A percentile compares a stretch with the other conserved stretches of the same genome.
phyloP scores from a whole-genome alignment of 2,329 filamentous ascomycete genomes.

The Tolypocladium paradoxum region DNA sequence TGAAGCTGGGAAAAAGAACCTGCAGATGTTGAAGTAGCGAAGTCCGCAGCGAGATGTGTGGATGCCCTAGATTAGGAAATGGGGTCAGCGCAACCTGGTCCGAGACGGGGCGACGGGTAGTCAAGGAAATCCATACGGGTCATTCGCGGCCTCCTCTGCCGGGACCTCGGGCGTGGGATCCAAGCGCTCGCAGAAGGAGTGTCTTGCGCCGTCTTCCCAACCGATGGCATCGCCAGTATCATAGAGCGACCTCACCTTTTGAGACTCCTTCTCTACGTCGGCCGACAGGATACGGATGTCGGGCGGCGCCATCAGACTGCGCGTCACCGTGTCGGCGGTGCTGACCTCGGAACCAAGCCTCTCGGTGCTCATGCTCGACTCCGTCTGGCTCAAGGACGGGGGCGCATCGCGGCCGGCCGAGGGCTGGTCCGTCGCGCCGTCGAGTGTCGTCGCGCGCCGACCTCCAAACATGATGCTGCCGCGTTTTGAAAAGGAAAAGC shows the following conservation, averaged over 20 bases:
- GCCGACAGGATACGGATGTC: constrained; percentile 42
- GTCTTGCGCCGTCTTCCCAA: constrained; percentile 40
- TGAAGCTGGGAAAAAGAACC: constrained; percentile 33
- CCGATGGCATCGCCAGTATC: constrained; percentile 41
- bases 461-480: constrained; percentile 52
- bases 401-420: neutral
- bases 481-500: constrained; percentile 50
- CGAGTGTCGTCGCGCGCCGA: constrained; percentile 20
- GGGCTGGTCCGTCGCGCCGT: constrained; percentile 5
- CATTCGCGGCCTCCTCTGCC: constrained; percentile 40
- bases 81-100: constrained; percentile 13
- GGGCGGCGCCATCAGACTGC: constrained; percentile 20
- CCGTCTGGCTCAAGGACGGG: constrained; percentile 4
- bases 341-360: neutral
- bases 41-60: constrained; percentile 20
- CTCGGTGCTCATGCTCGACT: neutral
- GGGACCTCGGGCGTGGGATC: constrained; percentile 40
- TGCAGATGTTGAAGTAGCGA: constrained; percentile 28
- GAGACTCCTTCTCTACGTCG: constrained; percentile 51
- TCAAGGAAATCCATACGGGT: constrained; percentile 47
- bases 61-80: constrained; percentile 6
- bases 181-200: constrained; percentile 36
- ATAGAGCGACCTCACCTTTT: constrained; percentile 59
- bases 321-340: constrained; percentile 2
- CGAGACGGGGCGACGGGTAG: constrained; percentile 9